Base-by-base conservation (phyloP, 192 early-diverging fungal genomes). In the Kickxella alabastrina region DNA sequence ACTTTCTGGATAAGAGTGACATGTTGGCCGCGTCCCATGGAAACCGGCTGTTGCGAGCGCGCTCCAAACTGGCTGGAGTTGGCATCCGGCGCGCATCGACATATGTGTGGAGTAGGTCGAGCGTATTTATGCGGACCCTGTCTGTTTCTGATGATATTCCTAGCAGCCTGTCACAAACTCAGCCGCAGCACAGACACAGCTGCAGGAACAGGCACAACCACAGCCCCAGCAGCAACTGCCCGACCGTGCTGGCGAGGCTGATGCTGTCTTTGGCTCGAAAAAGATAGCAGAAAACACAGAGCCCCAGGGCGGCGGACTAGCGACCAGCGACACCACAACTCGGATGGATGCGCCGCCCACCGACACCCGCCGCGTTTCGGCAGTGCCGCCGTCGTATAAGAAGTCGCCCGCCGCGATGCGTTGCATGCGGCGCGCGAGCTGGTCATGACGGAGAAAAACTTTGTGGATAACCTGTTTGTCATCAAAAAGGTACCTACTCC, bases 371-470 rank as follows among this genome's bases (percentile, higher is more conserved):
- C n/a, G n/a, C n/a, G n/a, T n/a, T n/a, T n/a, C n/a, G n/a, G n/a
- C n/a, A n/a, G 1, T 29, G 19, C 39, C 23, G 6, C 27, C 23
- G 21, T 17, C 23, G 7, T 27, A 23, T 23, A 59, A 52, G 28
- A 59, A 43, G 39, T 59, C 71, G 18, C 71, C 71, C 24, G 65
- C 64, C 1, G 71, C 59, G 6, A 75, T 75, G 71, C 71, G 71
- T 29, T 68, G 23, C 71, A 75, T 29, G 64, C 71, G 6, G 59
- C 60, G 8, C 59, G 71, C 31, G 71, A 75, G 52, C 60, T 75
- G 31, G 71, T 75, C 28, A 75, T 67, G 59, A 75, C 71, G 3
- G 71, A 75, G 34, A 75, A 75, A 39, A 75, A 75, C 60, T 75
- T 75, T 59, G 71, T 75, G 13, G 71, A 75, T 65, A 67, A 75